Evolutionary conservation across 768 basidiomycete species (phyloP), one percentile per base, ranked within the genome.

Genomic region (Pulveroboletus sp.): DNA sequence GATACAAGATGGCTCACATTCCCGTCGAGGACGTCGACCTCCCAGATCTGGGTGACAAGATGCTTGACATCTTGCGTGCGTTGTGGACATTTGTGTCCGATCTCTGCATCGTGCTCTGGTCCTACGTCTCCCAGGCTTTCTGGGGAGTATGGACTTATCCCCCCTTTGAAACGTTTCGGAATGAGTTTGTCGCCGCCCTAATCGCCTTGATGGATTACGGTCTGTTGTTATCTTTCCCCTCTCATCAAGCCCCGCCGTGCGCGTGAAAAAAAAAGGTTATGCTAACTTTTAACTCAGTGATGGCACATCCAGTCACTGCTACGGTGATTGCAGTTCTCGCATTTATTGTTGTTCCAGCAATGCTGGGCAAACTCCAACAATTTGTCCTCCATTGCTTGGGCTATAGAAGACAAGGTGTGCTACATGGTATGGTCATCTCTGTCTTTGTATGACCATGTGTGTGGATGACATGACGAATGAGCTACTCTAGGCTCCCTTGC

Each of bases 111-210:
- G 10, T 21, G 1, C 8, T 62, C 38, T 58, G 51, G 51, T 46
- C 41, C 51, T 39, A 21, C 36, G 2, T 59, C 27, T 35, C 33
- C 38, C 26, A 51, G 3, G 51, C 31, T 1, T 65, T 40, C 21
- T 46, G 11, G 52, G 31, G n/a, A 10, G 48, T 37, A 0, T 65
- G 62, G 59, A 52, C 57, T 0, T 62, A 40, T 17, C 62, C 63
- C 0, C 62, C 62, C 4, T 59, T 63, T 27, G 60, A 64, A 26
- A 11, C 48, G 26, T 62, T 62, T 18, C 51, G 62, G 11, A 49
- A 51, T 44, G 59, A 47, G 14, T 38, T 62, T 5, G 30, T 24
- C 1, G 48, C 50, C 0, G 54, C 51, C 38, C 24, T 62, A 30
- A 46, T 52, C 15, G 46, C 11, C 33, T 18, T 56, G 46, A 18